Evolutionary conservation across 2,329 filamentous ascomycete genomes (phyloP).

Genomic region (Nothomitra cinnamomea): DNA sequence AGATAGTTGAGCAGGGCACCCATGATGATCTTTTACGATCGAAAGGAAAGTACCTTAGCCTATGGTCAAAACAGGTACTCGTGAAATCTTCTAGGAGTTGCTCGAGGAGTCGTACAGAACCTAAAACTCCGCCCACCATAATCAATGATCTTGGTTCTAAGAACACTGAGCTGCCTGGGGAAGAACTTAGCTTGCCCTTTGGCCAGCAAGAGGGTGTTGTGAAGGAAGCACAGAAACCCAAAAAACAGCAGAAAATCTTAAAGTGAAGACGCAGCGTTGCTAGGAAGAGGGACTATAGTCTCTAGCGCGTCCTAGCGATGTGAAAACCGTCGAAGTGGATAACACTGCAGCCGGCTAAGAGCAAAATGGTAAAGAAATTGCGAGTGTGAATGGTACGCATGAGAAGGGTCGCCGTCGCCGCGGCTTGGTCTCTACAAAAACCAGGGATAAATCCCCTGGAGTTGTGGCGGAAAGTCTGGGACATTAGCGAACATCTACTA

Average conservation of each 20-base stretch:
- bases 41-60: constrained; percentile 42
- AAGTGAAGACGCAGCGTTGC: too few relatives aligned
- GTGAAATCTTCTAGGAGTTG: not conserved
- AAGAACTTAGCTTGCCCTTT: not conserved
- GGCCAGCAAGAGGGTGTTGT: not conserved
- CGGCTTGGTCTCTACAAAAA: not conserved
- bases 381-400: not conserved
- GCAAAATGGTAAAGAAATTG: not conserved
- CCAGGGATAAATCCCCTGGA: not conserved
- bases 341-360: not conserved
- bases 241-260: too few relatives aligned
- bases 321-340: not conserved
- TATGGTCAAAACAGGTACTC: constrained; percentile 43
- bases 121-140: constrained; percentile 15
- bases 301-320: not conserved
- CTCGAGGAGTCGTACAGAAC: constrained; percentile 10
- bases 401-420: not conserved
- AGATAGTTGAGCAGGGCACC: constrained; percentile 13
- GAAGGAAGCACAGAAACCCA: not conserved
- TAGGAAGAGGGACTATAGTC: not conserved
- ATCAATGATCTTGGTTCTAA: constrained; percentile 16
- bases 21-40: not conserved
- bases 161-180: not conserved
- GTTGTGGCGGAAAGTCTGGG: not conserved
- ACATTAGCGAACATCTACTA: not conserved